These are phyloP conservation scores for Gossypium schwendimanii DNA, from an alignment of 441 rosid genomes.

Conservation along the genomic window DNA sequence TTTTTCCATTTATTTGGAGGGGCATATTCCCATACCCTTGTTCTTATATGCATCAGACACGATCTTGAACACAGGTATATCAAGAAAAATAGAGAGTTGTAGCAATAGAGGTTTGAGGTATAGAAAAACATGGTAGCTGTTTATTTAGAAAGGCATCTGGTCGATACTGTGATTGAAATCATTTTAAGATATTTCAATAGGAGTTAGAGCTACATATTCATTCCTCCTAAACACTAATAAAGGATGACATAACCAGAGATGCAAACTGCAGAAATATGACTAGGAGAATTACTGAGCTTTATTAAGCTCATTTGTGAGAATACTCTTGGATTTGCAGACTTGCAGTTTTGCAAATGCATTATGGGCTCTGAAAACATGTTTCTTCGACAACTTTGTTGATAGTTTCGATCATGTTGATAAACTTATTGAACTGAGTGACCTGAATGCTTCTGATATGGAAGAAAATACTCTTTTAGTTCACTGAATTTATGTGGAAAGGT, in stretches of 20 bases:
- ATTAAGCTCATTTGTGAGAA: neutral
- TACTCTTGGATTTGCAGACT: neutral
- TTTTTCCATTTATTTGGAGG: too few relatives aligned
- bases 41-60: too few relatives aligned
- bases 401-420: neutral
- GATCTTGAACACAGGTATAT: too few relatives aligned
- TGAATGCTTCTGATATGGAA: too few relatives aligned
- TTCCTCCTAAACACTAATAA: neutral
- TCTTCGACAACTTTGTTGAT: neutral
- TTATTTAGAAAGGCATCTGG: neutral
- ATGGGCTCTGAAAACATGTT: neutral
- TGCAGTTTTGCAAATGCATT: neutral
- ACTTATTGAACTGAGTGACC: neutral
- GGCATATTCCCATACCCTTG: too few relatives aligned
- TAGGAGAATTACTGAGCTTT: neutral
- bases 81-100: too few relatives aligned
- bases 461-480: too few relatives aligned
- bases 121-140: neutral
- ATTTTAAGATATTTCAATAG: neutral
- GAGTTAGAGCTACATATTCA: neutral
- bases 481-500: neutral
- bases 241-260: neutral
- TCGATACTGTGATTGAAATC: neutral
- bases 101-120: too few relatives aligned
- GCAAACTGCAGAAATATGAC: neutral